These are phyloP conservation scores for Chlamydomonas sp. DNA, from an alignment of 139 green algal species.

Conservation along the genomic window DNA sequence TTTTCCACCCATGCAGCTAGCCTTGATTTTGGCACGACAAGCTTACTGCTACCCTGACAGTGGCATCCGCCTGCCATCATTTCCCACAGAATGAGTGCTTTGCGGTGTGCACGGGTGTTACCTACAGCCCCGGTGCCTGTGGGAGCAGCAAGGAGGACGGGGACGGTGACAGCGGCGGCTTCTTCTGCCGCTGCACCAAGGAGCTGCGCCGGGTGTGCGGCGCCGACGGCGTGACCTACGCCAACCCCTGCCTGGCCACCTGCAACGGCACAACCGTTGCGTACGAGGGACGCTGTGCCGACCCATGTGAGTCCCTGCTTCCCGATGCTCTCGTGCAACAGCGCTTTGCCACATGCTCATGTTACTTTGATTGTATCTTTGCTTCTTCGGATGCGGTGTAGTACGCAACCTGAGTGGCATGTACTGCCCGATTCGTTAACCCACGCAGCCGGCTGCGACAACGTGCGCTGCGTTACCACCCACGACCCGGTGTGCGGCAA, in stretches of 20 bases:
- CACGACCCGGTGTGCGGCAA: conserved; percentile 10
- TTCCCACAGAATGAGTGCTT: too few relatives aligned
- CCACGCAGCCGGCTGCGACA: not conserved
- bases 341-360: not conserved
- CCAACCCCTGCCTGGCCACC: conserved; percentile 42
- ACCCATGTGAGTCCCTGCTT: not conserved
- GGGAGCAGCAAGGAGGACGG: too few relatives aligned
- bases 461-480: not conserved
- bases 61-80: too few relatives aligned
- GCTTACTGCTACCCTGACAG: too few relatives aligned
- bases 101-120: too few relatives aligned
- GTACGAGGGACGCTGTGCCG: conserved; percentile 38
- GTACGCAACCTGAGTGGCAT: not conserved
- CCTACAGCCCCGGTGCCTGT: too few relatives aligned
- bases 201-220: conserved; percentile 1
- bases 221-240: conserved; percentile 19
- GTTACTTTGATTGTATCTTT: too few relatives aligned
- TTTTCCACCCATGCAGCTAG: too few relatives aligned
- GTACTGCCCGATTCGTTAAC: not conserved
- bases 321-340: not conserved
- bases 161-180: too few relatives aligned
- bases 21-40: too few relatives aligned
- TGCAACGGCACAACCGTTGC: conserved; percentile 16
- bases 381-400: too few relatives aligned
- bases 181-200: conserved; percentile 5